A percentile compares a stretch with the other conserved stretches of the same genome.
Conservation (phyloP, 2,329 filamentous ascomycete species). For the Diaporthe aspalathi region DNA sequence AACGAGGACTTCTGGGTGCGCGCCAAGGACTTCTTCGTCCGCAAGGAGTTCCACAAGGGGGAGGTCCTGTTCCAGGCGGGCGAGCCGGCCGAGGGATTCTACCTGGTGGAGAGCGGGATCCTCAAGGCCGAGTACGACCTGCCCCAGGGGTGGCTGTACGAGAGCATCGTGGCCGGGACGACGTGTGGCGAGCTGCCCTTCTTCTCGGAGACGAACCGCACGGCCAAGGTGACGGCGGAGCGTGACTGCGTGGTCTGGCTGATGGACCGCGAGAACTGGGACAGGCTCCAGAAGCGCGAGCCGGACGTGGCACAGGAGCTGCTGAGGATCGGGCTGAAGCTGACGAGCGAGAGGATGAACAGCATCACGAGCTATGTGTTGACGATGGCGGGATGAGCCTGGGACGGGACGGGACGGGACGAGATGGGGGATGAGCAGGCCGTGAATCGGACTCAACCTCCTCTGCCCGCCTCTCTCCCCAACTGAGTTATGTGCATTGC, state of each 20-base stretch:
- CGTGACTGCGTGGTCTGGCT: conserved; percentile 85
- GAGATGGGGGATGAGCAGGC: no score
- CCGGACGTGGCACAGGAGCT: conserved; percentile 85
- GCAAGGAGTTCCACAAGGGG: conserved; percentile 74
- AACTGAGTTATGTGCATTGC: conserved; percentile 13
- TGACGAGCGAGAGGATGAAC: conserved; percentile 93
- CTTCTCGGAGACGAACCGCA: conserved; percentile 89
- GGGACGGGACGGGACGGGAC: no score
- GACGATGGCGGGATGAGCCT: conserved; percentile 58
- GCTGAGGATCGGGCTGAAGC: conserved; percentile 86
- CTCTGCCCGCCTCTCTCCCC: neutral
- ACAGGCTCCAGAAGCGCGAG: conserved; percentile 75
- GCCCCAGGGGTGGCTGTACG: conserved; percentile 88
- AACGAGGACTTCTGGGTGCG: conserved; percentile 98
- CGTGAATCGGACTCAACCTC: no score
- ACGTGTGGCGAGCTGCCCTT: conserved; percentile 97
- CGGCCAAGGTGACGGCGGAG: conserved; percentile 87
- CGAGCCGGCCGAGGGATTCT: conserved; percentile 84
- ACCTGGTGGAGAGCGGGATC: conserved; percentile 89
- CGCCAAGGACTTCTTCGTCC: conserved; percentile 78
- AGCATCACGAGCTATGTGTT: conserved; percentile 70
- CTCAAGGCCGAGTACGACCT: conserved; percentile 90
- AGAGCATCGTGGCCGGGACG: conserved; percentile 92
- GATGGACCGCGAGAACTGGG: conserved; percentile 79
- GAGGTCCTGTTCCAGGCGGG: conserved; percentile 82